Evolutionary conservation across 2,329 filamentous ascomycete species (phyloP), one percentile per base, ranked within the genome.

Genomic region (Aspergillus sp.): DNA sequence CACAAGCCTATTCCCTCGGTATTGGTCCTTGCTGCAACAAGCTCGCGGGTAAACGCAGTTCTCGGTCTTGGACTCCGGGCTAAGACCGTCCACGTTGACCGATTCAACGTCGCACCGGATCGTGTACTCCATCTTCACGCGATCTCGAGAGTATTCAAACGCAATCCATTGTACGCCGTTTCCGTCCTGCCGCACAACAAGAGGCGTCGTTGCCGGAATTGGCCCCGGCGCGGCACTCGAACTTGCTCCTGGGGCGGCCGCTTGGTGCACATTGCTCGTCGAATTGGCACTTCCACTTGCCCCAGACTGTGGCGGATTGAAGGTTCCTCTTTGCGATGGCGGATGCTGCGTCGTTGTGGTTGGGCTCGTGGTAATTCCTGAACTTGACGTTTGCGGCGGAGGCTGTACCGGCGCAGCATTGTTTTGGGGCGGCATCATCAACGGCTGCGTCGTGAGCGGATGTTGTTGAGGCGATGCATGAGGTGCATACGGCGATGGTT

Each of bases 121-220:
- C 1, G 88, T 95, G 64, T 98, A 98, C 62, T 96, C 88, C 86
- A 96, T 94, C 75, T 98, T 98, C 46, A 96, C 88, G 28, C 89
- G 75, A 55, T 98, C 89, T 39, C 89, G 78, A 8, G 89, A 96
- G 58, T 98, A 98, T 60, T 98, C 91, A 42, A 96, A 98, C 0
- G 86, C 86, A 52, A 96, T 96, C 91, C 91, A 96, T 60, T 96
- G 91, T 5, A 96, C 89, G 6, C 91, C 91, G 46, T 94, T 96
- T 53, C 85, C 82, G 51, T 96, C 91, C 61, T 96, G 89, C 45
- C 88, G 72, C 15, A 96, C 89, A 6, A 96, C 88, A 6, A 95
- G 69, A 0, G 91, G 91, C 0, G 91, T 96, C 2, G 91, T 98
- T 1, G 91, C 91, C 8, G 91, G 91, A 49, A 98, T 98, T 0